Evolutionary conservation across 352 stramenopile species (phyloP).

Genomic region (Halophytophthora polymorphica): DNA sequence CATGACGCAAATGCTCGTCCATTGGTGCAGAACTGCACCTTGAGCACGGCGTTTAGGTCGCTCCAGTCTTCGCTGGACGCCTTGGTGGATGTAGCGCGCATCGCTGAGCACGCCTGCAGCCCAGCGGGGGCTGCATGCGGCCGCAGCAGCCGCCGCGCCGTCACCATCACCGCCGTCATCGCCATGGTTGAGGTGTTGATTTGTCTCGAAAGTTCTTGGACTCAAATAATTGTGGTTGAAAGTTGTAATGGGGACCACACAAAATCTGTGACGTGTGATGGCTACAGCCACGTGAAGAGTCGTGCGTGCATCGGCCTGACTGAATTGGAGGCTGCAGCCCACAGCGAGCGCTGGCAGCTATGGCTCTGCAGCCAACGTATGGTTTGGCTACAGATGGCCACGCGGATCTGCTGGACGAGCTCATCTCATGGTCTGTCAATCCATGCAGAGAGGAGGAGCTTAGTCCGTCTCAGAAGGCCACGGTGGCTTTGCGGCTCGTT

Average conservation of each 20-base stretch:
- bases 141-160: conserved; percentile 18
- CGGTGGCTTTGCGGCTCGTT: conserved; percentile 27
- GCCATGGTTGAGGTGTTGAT: conserved; percentile 7
- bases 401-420: conserved; percentile 43
- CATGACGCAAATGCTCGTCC: neutral
- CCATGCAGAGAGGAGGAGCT: conserved; percentile 4
- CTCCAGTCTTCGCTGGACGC: conserved; percentile 35
- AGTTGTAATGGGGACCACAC: too few species aligned
- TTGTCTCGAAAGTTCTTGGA: too few species aligned
- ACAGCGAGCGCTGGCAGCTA: neutral
- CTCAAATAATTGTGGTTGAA: conserved; percentile 7
- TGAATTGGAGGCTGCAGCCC: too few species aligned
- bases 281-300: conserved; percentile 8
- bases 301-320: too few species aligned
- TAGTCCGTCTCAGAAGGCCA: neutral
- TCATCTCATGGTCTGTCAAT: too few species aligned
- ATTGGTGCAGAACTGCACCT: conserved; percentile 33
- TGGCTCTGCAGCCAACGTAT: neutral
- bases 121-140: conserved; percentile 1
- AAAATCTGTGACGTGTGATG: conserved; percentile 30
- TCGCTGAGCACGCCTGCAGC: neutral
- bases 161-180: conserved; percentile 9
- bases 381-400: conserved; percentile 18
- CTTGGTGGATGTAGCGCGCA: conserved; percentile 10
- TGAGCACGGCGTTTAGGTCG: conserved; percentile 58